Evolutionary conservation across 2,329 filamentous ascomycete species (phyloP).

Genomic region (Alternaria sp.): DNA sequence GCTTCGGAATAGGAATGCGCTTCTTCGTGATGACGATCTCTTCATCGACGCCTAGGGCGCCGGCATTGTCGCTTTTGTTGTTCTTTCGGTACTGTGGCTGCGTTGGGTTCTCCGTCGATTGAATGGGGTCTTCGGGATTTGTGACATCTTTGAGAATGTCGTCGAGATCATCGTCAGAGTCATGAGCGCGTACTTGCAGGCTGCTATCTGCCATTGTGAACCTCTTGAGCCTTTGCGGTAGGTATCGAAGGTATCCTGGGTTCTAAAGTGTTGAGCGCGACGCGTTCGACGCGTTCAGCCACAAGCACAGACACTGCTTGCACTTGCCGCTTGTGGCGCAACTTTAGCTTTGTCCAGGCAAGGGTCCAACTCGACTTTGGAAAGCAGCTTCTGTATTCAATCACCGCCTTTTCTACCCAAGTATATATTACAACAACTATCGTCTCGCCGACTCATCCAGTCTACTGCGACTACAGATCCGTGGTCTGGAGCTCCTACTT

Average conservation of each 20-base stretch:
- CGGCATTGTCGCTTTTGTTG: slow-evolving; percentile 46
- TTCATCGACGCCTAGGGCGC: slow-evolving; percentile 80
- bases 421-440: not conserved
- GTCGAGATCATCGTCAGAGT: slow-evolving; percentile 62
- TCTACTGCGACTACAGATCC: not conserved
- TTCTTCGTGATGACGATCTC: slow-evolving; percentile 85
- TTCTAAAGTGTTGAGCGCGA: slow-evolving; percentile 10
- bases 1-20: slow-evolving; percentile 79
- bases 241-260: not conserved
- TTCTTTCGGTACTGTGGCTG: slow-evolving; percentile 18
- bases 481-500: not conserved
- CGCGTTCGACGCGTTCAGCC: slow-evolving; percentile 26
- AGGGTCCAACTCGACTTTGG: slow-evolving; percentile 17
- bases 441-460: not conserved
- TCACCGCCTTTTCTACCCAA: not conserved
- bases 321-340: slow-evolving; percentile 20
- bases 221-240: not conserved
- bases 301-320: slow-evolving; percentile 18
- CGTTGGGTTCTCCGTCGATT: slow-evolving; percentile 40
- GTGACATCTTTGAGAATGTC: slow-evolving; percentile 81
- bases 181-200: slow-evolving; percentile 26
- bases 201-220: slow-evolving; percentile 33
- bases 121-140: slow-evolving; percentile 58
- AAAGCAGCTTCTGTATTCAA: slow-evolving; percentile 9
- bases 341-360: slow-evolving; percentile 13